Evolutionary conservation across 2,329 filamentous ascomycete genomes (phyloP).

Genomic region (Metarhizium brunneum): DNA sequence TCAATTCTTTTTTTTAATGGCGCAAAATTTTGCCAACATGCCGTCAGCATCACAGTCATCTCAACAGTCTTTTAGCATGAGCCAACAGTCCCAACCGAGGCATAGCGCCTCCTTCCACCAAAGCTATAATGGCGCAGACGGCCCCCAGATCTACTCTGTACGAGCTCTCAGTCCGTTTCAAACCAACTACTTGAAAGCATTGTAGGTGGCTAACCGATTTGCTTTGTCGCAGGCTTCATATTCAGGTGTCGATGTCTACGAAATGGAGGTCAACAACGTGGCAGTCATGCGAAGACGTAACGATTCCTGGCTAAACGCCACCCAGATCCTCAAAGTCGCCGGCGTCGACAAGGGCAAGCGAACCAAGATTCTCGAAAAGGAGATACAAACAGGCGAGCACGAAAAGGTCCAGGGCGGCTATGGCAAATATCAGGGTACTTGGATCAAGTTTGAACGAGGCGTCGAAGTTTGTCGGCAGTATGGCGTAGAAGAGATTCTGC

Average conservation of each 20-base stretch:
- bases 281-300: constrained; percentile 93
- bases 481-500: constrained; percentile 66
- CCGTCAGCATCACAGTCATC: constrained; percentile 41
- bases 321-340: constrained; percentile 94
- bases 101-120: constrained; percentile 27
- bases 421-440: constrained; percentile 97
- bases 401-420: constrained; percentile 98
- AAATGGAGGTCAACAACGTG: constrained; percentile 92
- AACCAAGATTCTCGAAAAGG: constrained; percentile 95
- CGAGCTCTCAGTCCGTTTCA: constrained; percentile 12
- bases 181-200: neutral
- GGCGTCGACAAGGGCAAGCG: constrained; percentile 96
- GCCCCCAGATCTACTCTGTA: constrained; percentile 55
- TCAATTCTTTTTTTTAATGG: neutral
- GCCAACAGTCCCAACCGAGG: constrained; percentile 39
- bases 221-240: constrained; percentile 59
- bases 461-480: constrained; percentile 82
- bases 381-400: constrained; percentile 91
- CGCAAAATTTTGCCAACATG: constrained; percentile 12
- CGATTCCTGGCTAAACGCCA: constrained; percentile 96
- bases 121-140: constrained; percentile 27
- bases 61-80: constrained; percentile 49
- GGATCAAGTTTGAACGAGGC: constrained; percentile 90
- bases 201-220: neutral
- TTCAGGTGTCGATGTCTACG: constrained; percentile 92